Conservation (phyloP, 2,329 filamentous ascomycete species). For the Colletotrichum zoysiae region DNA sequence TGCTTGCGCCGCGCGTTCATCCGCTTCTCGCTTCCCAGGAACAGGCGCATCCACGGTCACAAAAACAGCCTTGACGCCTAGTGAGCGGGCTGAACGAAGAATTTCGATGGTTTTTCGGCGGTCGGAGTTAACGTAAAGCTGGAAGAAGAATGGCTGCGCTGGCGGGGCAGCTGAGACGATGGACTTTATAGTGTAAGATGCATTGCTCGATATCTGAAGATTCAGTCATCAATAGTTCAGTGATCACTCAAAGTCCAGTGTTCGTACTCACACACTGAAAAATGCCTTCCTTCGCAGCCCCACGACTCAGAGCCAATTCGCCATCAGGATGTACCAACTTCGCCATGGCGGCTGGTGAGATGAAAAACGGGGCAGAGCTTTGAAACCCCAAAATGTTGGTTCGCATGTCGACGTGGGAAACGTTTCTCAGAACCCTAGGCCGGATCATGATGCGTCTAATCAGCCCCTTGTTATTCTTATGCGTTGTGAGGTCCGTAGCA, state of each 20-base stretch:
- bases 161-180: constrained; percentile 54
- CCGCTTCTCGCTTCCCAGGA: constrained; percentile 65
- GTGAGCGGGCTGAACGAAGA: constrained; percentile 57
- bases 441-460: constrained; percentile 74
- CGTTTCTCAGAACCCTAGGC: constrained; percentile 83
- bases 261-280: constrained; percentile 58
- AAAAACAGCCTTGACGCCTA: constrained; percentile 65
- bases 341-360: constrained; percentile 74
- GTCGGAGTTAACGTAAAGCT: constrained; percentile 72
- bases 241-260: neutral
- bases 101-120: constrained; percentile 63
- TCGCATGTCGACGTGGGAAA: constrained; percentile 71
- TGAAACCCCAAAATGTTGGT: constrained; percentile 67
- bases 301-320: constrained; percentile 53
- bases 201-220: constrained; percentile 62
- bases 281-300: constrained; percentile 59
- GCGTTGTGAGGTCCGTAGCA: constrained; percentile 82
- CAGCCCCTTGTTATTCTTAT: constrained; percentile 78
- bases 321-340: constrained; percentile 72
- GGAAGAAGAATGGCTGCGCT: constrained; percentile 65
- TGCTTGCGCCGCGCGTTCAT: constrained; percentile 59
- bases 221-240: rapidly evolving
- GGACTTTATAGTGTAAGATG: constrained; percentile 60
- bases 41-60: constrained; percentile 71
- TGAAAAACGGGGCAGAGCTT: constrained; percentile 70